Evolutionary conservation across 2,329 filamentous ascomycete species (phyloP), one percentile per base, ranked within the genome.

Genomic region (Beauveria sp.): DNA sequence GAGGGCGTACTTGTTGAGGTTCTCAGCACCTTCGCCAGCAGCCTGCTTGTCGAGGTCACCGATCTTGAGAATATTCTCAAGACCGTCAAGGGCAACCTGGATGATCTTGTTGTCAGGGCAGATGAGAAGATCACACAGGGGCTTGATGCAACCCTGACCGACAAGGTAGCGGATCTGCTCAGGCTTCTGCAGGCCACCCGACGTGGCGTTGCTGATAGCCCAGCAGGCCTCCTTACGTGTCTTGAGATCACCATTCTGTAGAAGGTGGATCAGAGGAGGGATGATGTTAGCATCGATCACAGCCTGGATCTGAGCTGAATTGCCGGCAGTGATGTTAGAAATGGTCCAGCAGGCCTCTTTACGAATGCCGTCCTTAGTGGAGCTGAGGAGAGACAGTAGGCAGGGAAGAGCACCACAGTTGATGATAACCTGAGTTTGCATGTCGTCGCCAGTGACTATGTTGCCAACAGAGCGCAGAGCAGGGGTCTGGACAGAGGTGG

Each of bases 81-180:
- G 84, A 59, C 95, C 95, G 71, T 99, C 95, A 54, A 99, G 86
- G 66, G 95, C 95, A 67, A 99, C 95, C 78, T 99, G 95, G 70
- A 99, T 99, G 74, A 99, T 99, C 86, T 99, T 99, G 81, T 99
- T 99, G 77, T 99, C 95, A 34, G 96, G 96, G 82, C 95, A 99
- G 45, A 86, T 87, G 62, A 99, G 86, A 28, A 99, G 86, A 71
- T 99, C 95, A 75, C 95, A 99, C 40, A 99, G 84, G 4, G 95
- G 95, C 79, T 93, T 96, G 79, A 99, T 98, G 81, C 93, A 97
- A 66, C 95, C 95, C 77, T 95, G 90, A 42, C 86, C 78, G 38
- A 99, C 95, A 49, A 99, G 84, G 75, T 96, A 98, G 68, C 95
- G 88, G 70, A 99, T 99, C 80, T 99, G 95, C 63, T 98, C 95